Evolutionary conservation across 352 stramenopile genomes (phyloP).

Genomic region (Globisporangium sylvaticum): DNA sequence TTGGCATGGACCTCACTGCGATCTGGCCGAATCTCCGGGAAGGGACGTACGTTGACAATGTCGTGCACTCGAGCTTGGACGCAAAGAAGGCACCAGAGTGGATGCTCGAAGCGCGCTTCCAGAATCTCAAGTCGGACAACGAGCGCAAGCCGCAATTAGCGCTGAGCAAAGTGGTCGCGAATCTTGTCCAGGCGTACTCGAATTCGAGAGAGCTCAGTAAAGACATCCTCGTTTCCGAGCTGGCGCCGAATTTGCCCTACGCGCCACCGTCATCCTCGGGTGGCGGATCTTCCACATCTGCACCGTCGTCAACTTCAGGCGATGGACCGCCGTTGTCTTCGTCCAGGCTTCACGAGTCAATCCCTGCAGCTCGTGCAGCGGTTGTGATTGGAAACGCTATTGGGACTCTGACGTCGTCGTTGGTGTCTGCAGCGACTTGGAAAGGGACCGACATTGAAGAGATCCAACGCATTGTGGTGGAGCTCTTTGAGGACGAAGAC

Average conservation of each 20-base stretch:
- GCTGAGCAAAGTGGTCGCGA: constrained; percentile 59
- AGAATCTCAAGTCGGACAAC: constrained; percentile 36
- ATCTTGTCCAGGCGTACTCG: constrained; percentile 72
- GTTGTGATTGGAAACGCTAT: constrained; percentile 71
- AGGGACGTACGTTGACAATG: constrained; percentile 82
- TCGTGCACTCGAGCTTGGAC: constrained; percentile 76
- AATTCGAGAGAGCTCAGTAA: constrained; percentile 64
- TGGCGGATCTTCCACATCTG: constrained; percentile 1
- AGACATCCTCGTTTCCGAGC: constrained; percentile 68
- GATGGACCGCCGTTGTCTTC: constrained; percentile 10
- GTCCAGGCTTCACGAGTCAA: constrained; percentile 35
- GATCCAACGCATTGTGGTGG: constrained; percentile 44
- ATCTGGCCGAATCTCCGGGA: constrained; percentile 72
- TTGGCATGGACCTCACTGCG: constrained; percentile 51
- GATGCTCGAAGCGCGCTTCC: constrained; percentile 50
- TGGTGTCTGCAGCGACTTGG: constrained; percentile 70
- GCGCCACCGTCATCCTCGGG: constrained; percentile 8
- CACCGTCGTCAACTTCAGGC: constrained; percentile 11
- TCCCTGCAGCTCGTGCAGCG: constrained; percentile 70
- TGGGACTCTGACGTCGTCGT: constrained; percentile 45
- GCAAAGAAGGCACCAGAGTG: constrained; percentile 59
- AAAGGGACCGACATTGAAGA: constrained; percentile 69
- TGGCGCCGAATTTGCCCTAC: constrained; percentile 47
- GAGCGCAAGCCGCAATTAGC: constrained; percentile 52
- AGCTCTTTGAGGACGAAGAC: constrained; percentile 53